phyloP scores from a whole-genome alignment of 257 asterid genomes.

The Gentiana straminea region DNA sequence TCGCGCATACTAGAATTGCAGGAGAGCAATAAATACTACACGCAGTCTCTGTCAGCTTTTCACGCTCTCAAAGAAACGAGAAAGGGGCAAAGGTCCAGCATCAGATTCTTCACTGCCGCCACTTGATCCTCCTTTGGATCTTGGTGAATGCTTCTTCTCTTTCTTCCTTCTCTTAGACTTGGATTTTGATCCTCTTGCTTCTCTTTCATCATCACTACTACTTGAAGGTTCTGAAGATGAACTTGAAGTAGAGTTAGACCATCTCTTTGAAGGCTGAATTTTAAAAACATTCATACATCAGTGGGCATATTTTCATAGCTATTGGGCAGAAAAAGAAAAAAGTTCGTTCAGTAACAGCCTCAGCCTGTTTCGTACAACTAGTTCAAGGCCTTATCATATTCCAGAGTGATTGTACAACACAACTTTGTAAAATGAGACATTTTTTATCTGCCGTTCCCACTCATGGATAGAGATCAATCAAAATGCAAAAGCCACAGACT shows the following conservation, averaged over 20 bases:
- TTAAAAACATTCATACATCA: constrained; percentile 5
- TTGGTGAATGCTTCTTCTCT: constrained; percentile 48
- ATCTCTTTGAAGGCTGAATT: constrained; percentile 53
- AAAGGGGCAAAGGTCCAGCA: constrained; percentile 82
- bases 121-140: constrained; percentile 42
- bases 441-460: too few species aligned
- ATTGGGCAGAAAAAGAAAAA: too few species aligned
- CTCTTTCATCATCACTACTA: constrained; percentile 64
- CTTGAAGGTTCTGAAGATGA: constrained; percentile 61
- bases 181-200: constrained; percentile 55
- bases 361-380: too few species aligned
- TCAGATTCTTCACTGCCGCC: constrained; percentile 31
- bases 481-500: too few species aligned
- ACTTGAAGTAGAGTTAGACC: constrained; percentile 56
- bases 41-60: constrained; percentile 26
- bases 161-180: constrained; percentile 57
- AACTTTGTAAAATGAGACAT: too few species aligned
- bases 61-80: constrained; percentile 66
- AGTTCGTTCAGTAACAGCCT: too few species aligned
- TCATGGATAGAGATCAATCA: too few species aligned
- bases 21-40: constrained; percentile 2
- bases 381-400: too few species aligned
- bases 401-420: too few species aligned
- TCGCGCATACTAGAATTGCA: neutral
- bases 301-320: too few species aligned